Base-by-base conservation (phyloP, 495 filamentous ascomycete species). In the Aspergillus campestris region DNA sequence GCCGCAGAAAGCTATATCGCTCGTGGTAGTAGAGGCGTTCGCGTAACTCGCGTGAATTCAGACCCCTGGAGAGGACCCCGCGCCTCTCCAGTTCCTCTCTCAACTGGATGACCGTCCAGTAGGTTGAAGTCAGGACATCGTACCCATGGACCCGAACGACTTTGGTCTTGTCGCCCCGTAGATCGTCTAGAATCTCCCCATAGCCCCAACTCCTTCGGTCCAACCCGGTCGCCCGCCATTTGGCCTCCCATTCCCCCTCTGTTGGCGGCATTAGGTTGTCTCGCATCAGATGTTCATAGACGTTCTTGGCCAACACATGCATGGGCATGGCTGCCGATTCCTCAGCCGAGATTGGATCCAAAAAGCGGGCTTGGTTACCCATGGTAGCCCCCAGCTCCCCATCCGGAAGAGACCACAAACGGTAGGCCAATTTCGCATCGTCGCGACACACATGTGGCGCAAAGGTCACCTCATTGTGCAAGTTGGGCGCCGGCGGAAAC, bases 381-480 rank as follows among this genome's bases (percentile, higher is more conserved):
- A 52, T 49, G 7, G 36, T 48, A 10, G 43, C 9, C 7, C 46
- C 50, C 0, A 64, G 42, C 11, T 28, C n/a, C 9, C 45, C 8
- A 24, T 65, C 55, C 0, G 57, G 56, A 6, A 48, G 32, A 8
- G 27, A 34, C 63, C 63, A 66, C 2, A 57, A 41, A 8, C 46
- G 35, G 36, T 53, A 55, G 0, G 63, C 63, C 24, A 61, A 38
- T 11, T 49, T 52, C 24, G 53, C 56, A 42, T 58, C 46, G 27
- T 39, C 42, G 29, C 32, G 38, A 10, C 28, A 34, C 7, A 59
- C 31, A 37, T 40, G 51, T 9, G 46, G 47, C 13, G 34, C 53
- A 37, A 57, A 50, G 13, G 50, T 15, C 2, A 61, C 48, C 27
- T 54, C 45, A 29, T 57, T 49, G 31, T 51, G 52, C 6, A 59